Evolutionary conservation across 768 basidiomycete species (phyloP).

Genomic region (Suillus tomentosus): DNA sequence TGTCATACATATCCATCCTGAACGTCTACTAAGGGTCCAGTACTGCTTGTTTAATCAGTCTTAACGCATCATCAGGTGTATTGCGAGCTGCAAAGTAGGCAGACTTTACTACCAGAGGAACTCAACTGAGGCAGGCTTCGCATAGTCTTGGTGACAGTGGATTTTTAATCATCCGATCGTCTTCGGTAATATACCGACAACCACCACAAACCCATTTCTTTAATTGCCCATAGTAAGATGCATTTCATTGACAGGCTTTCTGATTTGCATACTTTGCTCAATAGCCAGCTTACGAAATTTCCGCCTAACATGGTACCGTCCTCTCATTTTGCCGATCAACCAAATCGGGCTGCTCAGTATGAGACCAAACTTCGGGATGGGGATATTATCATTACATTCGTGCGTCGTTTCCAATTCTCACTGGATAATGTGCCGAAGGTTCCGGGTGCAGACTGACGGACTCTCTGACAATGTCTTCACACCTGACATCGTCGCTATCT

Average conservation of each 20-base stretch:
- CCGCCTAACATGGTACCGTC: constrained; percentile 30
- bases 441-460: constrained; percentile 49
- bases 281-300: constrained; percentile 35
- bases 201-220: constrained; percentile 36
- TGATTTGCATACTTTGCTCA: constrained; percentile 3
- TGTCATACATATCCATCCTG: constrained; percentile 9
- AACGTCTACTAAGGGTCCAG: constrained; percentile 62
- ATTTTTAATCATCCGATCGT: constrained; percentile 69
- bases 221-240: constrained; percentile 34
- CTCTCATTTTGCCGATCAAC: constrained; percentile 35
- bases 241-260: not conserved
- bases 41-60: constrained; percentile 74
- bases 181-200: constrained; percentile 55
- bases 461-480: constrained; percentile 63
- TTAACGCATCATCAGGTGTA: constrained; percentile 74
- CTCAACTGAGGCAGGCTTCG: constrained; percentile 13
- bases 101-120: not conserved
- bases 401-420: constrained; percentile 25
- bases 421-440: not conserved
- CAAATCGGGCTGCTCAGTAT: constrained; percentile 44
- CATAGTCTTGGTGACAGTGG: constrained; percentile 79
- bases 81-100: constrained; percentile 78
- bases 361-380: constrained; percentile 54
- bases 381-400: constrained; percentile 53
- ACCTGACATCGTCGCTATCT: constrained; percentile 69